Percentiles rank a stretch among this genome's conserved stretches.
phyloP scores from a whole-genome alignment of 176 grass and related monocot species.

The Oryza glumipatula region DNA sequence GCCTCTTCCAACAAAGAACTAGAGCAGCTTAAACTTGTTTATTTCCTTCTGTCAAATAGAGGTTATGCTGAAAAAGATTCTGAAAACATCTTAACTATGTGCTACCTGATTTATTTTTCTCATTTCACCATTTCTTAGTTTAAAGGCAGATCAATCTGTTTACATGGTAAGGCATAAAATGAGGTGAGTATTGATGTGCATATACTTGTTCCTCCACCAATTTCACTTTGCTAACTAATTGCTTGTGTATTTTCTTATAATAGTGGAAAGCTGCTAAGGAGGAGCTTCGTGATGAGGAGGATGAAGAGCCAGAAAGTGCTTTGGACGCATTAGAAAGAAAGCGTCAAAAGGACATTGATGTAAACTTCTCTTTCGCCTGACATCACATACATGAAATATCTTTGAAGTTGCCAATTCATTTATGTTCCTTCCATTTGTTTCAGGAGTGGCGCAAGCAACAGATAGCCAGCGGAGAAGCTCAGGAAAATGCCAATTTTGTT shows the following conservation, averaged over 20 bases:
- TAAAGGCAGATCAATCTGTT: conserved; percentile 36
- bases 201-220: background rate
- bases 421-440: conserved; percentile 13
- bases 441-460: conserved; percentile 85
- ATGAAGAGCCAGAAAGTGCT: conserved; percentile 85
- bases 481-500: conserved; percentile 92
- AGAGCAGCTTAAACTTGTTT: conserved; percentile 6
- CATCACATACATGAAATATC: background rate
- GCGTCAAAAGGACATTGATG: conserved; percentile 87
- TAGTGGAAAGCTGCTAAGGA: conserved; percentile 99
- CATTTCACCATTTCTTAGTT: conserved; percentile 14
- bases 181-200: conserved; percentile 35
- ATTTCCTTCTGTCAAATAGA: conserved; percentile 2
- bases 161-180: conserved; percentile 46
- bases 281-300: conserved; percentile 82
- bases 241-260: conserved; percentile 30
- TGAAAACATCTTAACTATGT: background rate
- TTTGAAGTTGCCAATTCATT: conserved; percentile 21
- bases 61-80: conserved; percentile 13
- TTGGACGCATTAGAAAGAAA: conserved; percentile 82
- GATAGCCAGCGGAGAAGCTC: conserved; percentile 78
- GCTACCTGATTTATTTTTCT: conserved; percentile 36
- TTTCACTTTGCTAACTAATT: conserved; percentile 13
- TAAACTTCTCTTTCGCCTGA: conserved; percentile 23
- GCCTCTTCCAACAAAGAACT: background rate